Base-by-base conservation (phyloP, 805 yeast species). In the Ogataea philodendri region DNA sequence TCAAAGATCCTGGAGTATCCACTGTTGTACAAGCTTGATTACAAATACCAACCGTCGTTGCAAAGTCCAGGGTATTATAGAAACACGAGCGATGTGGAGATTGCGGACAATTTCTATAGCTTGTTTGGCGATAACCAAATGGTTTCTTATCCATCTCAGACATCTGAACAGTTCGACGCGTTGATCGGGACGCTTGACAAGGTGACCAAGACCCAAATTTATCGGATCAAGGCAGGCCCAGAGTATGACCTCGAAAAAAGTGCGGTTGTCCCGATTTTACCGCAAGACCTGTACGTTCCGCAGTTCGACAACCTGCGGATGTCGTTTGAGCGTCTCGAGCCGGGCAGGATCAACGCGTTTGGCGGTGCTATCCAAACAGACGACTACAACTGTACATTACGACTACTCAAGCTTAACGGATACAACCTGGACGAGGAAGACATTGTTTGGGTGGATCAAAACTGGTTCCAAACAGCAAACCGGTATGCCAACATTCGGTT, bases 21-120 rank as follows among this genome's bases (percentile, higher is more conserved):
- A 1, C 52, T 58, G n/a, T 51, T 76, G 2, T 78, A 76, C 46
- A 59, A 62, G 26, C 51, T 70, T 4, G 80, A 77, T 42, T 40
- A 63, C 26, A 47, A 55, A 10, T 73, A 63, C 52, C 46, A 46
- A 11, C 47, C 59, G 5, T 63, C 74, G 1, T 52, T 79, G 15
- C 46, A 63, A 1, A 58, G 64, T 35, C 82, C 84, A 2, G 17
- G 39, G 0, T 60, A 72, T 47, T 42, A 57, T 35, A 14, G 35
- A 3, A 34, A 44, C 5, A 42, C 61, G 15, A 26, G 35, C 10
- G 53, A 59, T 3, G 42, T 62, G 8, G 68, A 65, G 43, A 39
- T 67, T 2, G 54, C 55, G 4, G 36, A 39, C 7, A 30, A 28
- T 0, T 69, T 59, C 49, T 70, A 57, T 55, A 40, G 40, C 38